phyloP scores from a whole-genome alignment of 192 early-diverging fungal genomes.

The Rhizoclosmatium sp. region DNA sequence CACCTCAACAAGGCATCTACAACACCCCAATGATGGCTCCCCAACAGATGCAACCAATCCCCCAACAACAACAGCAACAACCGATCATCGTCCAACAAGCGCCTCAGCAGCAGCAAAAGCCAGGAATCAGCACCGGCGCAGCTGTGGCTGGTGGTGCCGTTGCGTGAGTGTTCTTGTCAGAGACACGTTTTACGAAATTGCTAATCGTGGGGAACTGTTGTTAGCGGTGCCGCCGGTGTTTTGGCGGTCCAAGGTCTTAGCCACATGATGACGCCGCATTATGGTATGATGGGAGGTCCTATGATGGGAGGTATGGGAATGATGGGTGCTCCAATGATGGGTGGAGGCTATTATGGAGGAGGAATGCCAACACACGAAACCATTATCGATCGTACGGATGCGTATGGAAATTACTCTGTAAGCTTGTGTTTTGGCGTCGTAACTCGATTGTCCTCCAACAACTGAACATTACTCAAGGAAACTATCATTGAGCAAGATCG shows the following conservation, averaged over 20 bases:
- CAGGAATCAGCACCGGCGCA: conserved; percentile 15
- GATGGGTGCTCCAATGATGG: neutral
- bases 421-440: no score
- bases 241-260: neutral
- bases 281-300: neutral
- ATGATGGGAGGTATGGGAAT: neutral
- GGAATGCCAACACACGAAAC: neutral
- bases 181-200: neutral
- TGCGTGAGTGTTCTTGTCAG: neutral
- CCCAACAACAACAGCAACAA: conserved; percentile 3
- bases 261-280: neutral
- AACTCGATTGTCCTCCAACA: no score
- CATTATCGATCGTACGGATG: neutral
- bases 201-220: neutral
- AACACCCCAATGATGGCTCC: neutral
- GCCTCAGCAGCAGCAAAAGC: conserved; percentile 4
- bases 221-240: conserved; percentile 12
- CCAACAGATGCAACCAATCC: neutral
- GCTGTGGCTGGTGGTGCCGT: conserved; percentile 21
- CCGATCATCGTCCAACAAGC: neutral
- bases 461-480: neutral
- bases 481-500: neutral
- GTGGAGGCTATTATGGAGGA: conserved; percentile 1
- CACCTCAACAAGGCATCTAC: neutral
- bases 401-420: neutral